Base-by-base conservation (phyloP, 345 rosid species). In the Stellera chamaejasme region DNA sequence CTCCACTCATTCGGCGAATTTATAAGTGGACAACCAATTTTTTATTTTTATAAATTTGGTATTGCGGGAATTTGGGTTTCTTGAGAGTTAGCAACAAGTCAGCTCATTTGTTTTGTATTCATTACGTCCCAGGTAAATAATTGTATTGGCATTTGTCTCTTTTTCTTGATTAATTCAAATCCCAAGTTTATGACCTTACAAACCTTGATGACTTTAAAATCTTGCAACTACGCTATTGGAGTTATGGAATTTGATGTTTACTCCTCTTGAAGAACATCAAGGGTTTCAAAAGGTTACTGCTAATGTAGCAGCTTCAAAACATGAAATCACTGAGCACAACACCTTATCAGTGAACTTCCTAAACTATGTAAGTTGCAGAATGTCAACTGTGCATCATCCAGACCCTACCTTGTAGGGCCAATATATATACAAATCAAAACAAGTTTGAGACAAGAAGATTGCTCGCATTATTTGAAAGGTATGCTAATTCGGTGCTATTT, bases 401-500 rank as follows among this genome's bases (percentile, higher is more conserved):
- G 39, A 32, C 5, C 9, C 39, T 32, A 32, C 39, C 39, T 32
- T 32, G 39, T 32, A 32, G 3, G 3, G 39, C 7, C 7, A n/a
- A 67, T 84, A 88, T 73, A 60, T 92, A 55, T 92, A 88, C 78
- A 52, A 75, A 46, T 88, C 90, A 10, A 88, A 85, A 54, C 95
- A 85, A 80, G 81, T 85, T 64, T 79, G 95, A 64, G 98, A 92
- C 67, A 88, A 92, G 67, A 96, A 92, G 71, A 85, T 92, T 71
- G 84, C 92, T 27, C 95, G 96, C 45, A 75, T 88, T 68, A 74
- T 92, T 59, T 97, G 97, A 53, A 88, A 92, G 97, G 96, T 91
- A 55, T 77, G 45, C 51, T 32, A 1, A 7, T 32, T 3, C 39
- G 7, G n/a, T 32, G 2, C 7, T 3, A 32, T 32, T 32, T 7